Evolutionary conservation across 441 rosid genomes (phyloP), one percentile per base, ranked within the genome.

Genomic region (Croton laevigatus): DNA sequence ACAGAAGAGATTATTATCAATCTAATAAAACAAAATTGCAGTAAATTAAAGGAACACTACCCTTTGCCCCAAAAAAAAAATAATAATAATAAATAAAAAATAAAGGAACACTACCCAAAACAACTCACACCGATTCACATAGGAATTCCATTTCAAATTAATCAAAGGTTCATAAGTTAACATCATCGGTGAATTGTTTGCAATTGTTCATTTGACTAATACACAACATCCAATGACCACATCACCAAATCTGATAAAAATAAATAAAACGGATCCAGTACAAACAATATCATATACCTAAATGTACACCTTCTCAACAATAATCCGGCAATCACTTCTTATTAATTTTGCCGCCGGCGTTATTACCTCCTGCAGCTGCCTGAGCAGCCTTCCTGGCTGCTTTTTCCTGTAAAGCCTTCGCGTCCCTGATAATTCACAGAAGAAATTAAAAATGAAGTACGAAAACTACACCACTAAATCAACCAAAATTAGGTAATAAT

Each of bases 341-440:
- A 27, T 53, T 74, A 60, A 72, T 65, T 67, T 77, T 83, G 14
- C 82, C 71, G 0, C 81, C 75, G 0, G 62, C 73, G 70, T 77
- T 86, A 60, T 75, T 81, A 64, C 84, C 86, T 65, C 80, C 85
- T 0, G 70, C 78, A 23, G 70, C 71, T 0, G 81, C 80, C 75
- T 80, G 85, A 5, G 81, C 89, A 42, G 93, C 89, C 75, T 90
- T 90, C 73, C 82, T 86, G 3, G 85, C 90, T 0, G 82, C 71
- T 76, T 90, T 89, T 66, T 88, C 89, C 73, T 87, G 90, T 73
- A 89, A 58, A 0, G 91, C 97, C 79, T 78, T 87, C 1, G 92
- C 97, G 57, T 90, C 94, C 52, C 92, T 88, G 71, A 42, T 3
- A 32, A 71, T 22, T 4, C 32, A n/a, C n/a, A n/a, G 40, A 22